Evolutionary conservation across 192 early-diverging fungal species (phyloP).

Genomic region (Coemansia sp.): DNA sequence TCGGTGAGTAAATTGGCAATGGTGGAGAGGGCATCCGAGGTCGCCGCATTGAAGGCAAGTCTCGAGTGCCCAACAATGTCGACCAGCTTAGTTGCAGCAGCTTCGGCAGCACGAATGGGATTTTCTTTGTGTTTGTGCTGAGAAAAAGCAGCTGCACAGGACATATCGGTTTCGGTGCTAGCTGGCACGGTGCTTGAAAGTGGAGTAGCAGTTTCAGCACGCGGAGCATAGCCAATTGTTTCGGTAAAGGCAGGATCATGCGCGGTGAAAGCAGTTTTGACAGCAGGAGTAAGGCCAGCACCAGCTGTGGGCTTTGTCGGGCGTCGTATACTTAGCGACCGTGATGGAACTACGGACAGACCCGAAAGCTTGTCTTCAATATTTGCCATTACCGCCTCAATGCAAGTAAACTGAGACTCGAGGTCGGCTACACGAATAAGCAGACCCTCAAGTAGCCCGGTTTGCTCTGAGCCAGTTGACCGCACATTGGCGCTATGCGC

Average conservation of each 20-base stretch:
- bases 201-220: neutral
- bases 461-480: neutral
- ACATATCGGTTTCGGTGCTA: neutral
- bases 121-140: too few species aligned
- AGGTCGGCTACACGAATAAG: conserved; percentile 30
- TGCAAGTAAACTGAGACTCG: conserved; percentile 35
- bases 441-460: conserved; percentile 5
- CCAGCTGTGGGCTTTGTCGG: conserved; percentile 3
- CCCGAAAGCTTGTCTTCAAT: conserved; percentile 34
- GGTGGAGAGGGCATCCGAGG: conserved; percentile 11
- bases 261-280: neutral
- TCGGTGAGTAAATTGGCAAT: conserved; percentile 14
- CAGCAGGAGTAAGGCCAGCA: conserved; percentile 17
- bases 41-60: conserved; percentile 18
- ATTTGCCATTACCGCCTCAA: conserved; percentile 36
- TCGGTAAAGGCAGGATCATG: too few species aligned
- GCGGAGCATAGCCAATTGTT: neutral
- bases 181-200: neutral
- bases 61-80: conserved; percentile 13
- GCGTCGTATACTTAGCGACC: conserved; percentile 19
- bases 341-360: conserved; percentile 5
- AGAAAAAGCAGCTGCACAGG: too few species aligned
- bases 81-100: conserved; percentile 9
- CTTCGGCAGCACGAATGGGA: neutral
- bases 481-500: neutral